These are phyloP conservation scores for Barnettozyma californica DNA, from an alignment of 805 yeast genomes.

Conservation along the genomic window DNA sequence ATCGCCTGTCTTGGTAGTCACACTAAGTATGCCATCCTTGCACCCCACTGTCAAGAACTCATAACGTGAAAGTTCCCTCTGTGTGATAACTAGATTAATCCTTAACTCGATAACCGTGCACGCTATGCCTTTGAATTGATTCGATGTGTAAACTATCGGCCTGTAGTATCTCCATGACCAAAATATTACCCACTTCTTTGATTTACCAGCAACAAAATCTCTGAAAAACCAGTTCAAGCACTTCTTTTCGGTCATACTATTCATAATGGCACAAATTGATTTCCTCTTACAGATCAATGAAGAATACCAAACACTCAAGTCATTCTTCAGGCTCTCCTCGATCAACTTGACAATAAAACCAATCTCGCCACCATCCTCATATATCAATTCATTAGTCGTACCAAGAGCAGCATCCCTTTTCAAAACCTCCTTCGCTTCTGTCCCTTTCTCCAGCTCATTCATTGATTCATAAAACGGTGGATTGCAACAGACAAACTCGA, in stretches of 20 bases:
- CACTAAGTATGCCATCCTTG: background rate
- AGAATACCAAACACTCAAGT: constrained; percentile 34
- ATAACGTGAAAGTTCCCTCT: background rate
- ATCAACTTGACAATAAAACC: constrained; percentile 34
- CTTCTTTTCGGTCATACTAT: background rate
- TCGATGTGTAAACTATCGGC: constrained; percentile 9
- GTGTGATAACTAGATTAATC: constrained; percentile 10
- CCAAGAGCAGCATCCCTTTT: constrained; percentile 29
- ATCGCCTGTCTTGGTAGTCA: constrained; percentile 11
- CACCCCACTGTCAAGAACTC: background rate
- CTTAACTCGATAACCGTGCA: constrained; percentile 13
- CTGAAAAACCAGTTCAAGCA: constrained; percentile 15
- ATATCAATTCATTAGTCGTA: constrained; percentile 32
- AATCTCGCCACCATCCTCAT: constrained; percentile 40
- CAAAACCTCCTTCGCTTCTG: constrained; percentile 20
- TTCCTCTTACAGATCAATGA: constrained; percentile 31
- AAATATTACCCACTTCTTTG: constrained; percentile 24
- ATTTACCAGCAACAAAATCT: constrained; percentile 19
- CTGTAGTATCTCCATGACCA: constrained; percentile 19
- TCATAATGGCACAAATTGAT: constrained; percentile 11
- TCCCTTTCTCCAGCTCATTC: constrained; percentile 28
- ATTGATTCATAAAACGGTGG: constrained; percentile 45
- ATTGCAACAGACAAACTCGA: constrained; percentile 40
- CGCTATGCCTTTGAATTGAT: constrained; percentile 3
- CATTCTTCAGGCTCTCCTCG: constrained; percentile 24